Conservation (phyloP, 352 stramenopile genomes). For the Phytophthora litchii region DNA sequence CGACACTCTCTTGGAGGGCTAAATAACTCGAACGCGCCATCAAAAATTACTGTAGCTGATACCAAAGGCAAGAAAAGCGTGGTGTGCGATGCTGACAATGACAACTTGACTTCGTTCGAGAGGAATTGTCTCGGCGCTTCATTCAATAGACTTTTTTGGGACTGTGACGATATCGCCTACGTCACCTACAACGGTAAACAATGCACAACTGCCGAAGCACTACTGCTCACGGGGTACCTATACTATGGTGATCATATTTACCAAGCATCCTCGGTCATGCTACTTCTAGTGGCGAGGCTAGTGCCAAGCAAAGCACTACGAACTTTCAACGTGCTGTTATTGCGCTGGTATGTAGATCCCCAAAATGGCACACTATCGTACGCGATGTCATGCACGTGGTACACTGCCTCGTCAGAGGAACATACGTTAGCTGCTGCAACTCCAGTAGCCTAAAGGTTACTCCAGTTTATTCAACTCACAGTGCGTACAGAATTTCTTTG, state of each 20-base stretch:
- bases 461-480: no score
- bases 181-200: constrained; percentile 4
- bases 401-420: constrained; percentile 8
- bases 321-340: constrained; percentile 28
- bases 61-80: neutral
- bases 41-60: constrained; percentile 4
- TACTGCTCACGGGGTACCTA: constrained; percentile 17
- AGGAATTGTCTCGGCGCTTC: constrained; percentile 10
- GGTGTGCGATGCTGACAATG: neutral
- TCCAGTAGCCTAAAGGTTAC: constrained; percentile 13
- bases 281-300: constrained; percentile 20
- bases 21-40: neutral
- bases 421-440: constrained; percentile 6
- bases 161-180: constrained; percentile 14
- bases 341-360: constrained; percentile 25
- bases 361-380: constrained; percentile 10
- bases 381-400: constrained; percentile 14
- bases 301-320: constrained; percentile 17
- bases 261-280: constrained; percentile 12
- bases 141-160: constrained; percentile 10
- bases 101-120: constrained; percentile 15
- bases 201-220: constrained; percentile 8
- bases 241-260: constrained; percentile 26
- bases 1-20: neutral
- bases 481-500: no score